Base-by-base conservation (phyloP, 1,284 basidiomycete species). In the Grifola frondosa region DNA sequence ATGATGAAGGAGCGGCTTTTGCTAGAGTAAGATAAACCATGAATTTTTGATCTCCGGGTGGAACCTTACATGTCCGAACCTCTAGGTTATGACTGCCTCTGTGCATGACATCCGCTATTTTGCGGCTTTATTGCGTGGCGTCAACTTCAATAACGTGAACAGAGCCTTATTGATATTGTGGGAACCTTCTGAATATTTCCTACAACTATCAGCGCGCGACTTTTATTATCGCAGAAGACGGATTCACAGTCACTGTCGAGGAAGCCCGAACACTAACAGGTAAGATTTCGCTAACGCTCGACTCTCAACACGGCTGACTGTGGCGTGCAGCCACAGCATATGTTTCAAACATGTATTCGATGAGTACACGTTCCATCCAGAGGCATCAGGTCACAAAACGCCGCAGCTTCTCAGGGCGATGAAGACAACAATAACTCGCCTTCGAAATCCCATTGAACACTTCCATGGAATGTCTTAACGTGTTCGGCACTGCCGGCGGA, bases 391-490 rank as follows among this genome's bases (percentile, higher is more conserved):
- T 51, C 57, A 8, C 43, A 54, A 15, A 46, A 34, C 0, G 42
- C 52, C 1, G 49, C 42, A 13, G 49, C 45, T n/a, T 55, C 56
- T 38, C 52, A 57, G 35, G 53, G 59, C 13, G 54, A 64, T 15
- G 55, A 56, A 3, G 53, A 56, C 15, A 61, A 70, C 29, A 58
- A 65, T 20, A 67, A 66, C 16, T 73, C 7, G 74, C 77, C 1
- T 92, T 97, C 58, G 91, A 95, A 61, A 75, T 97, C 44, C 85
- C 85, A 4, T 77, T 97, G 23, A 79, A 82, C 58, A 85, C 84
- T 1, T 68, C 96, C 42, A 77, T 96, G 44, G 91, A 95, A 56
- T 94, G 91, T 56, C 74, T 97, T 30, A 93, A 95, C 62, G 84
- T 97, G 43, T 97, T 95, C 58, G 93, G 94, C 10, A 90, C 91